Percentiles rank a stretch among this genome's conserved stretches.
These are phyloP conservation scores for Boletellus sp. DNA, from an alignment of 768 basidiomycete genomes.

Conservation along the genomic window DNA sequence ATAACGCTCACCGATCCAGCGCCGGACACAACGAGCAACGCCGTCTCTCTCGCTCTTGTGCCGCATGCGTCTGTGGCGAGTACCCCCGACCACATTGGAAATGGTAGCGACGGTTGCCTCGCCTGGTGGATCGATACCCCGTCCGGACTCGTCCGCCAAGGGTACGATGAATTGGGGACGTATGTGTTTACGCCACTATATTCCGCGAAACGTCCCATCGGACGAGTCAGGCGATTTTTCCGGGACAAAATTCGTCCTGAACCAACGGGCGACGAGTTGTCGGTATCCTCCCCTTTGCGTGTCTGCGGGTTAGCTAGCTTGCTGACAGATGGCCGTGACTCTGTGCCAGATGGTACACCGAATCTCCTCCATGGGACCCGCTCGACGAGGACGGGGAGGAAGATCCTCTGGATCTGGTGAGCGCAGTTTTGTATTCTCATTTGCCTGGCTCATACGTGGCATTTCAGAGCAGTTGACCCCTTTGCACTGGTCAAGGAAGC, in stretches of 20 bases:
- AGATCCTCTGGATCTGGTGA: constrained; percentile 17
- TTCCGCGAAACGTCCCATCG: constrained; percentile 13
- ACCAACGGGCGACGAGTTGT: constrained; percentile 18
- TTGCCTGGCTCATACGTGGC: background rate
- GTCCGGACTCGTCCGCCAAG: constrained; percentile 19
- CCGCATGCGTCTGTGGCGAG: constrained; percentile 7
- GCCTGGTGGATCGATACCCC: constrained; percentile 19
- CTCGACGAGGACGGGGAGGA: constrained; percentile 25
- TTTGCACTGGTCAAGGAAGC: background rate
- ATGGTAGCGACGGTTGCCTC: background rate
- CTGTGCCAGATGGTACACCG: constrained; percentile 17
- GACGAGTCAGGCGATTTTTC: constrained; percentile 10
- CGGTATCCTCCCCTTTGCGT: constrained; percentile 2
- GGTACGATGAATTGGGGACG: constrained; percentile 11
- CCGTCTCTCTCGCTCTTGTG: constrained; percentile 20
- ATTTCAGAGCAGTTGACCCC: constrained; percentile 12
- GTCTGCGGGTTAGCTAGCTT: too few relatives aligned
- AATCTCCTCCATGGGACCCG: constrained; percentile 23
- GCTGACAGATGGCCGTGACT: background rate
- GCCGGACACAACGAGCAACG: constrained; percentile 5
- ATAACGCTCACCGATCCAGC: constrained; percentile 6
- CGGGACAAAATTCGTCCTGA: constrained; percentile 10
- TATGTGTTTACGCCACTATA: constrained; percentile 22
- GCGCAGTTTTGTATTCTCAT: background rate
- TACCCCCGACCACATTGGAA: background rate